Evolutionary conservation across 306 rosid species (phyloP), one percentile per base, ranked within the genome.

Genomic region (Cucumis hystrix): DNA sequence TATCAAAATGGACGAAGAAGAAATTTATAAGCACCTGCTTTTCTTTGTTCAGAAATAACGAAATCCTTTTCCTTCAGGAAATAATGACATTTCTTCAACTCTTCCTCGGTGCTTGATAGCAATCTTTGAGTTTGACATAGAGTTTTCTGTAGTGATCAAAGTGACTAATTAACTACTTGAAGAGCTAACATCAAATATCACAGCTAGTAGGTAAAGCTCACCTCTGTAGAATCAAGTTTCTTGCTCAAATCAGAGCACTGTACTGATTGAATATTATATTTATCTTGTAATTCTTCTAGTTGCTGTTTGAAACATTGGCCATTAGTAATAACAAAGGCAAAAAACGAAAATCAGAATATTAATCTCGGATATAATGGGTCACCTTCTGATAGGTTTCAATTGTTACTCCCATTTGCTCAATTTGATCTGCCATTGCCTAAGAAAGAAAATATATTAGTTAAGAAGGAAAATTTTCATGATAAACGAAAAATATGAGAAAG

Each of bases 371-470:
- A 80, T 39, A 67, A 39, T 49, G 72, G 70, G 35, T 18, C 78
- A 96, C 99, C 98, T 92, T 96, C 75, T 92, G 98, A 61, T 96
- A 83, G 58, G 76, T 81, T 82, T 92, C 99, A 68, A 88, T 55
- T 45, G 84, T 79, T 51, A 86, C 16, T 52, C 97, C 93, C 96
- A 92, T 91, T 80, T 92, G 96, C 85, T 96, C 98, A 83, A 96
- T 91, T 85, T 96, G 97, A 43, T 96, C 98, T 33, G 91, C 83
- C 99, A 91, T 91, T 33, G 97, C 92, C 98, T 96, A 59, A 28
- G 80, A 66, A 74, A 82, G 60, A 58, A 76, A 79, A 79, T 7
- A 11, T n/a, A 28, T 20, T 45, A 21, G 18, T 66, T 77, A 67
- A 80, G 58, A 18, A 60, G 17, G 52, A 75, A 16, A 17, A 37